Percentiles rank a stretch among this genome's conserved stretches.
These are phyloP conservation scores for Diaporthe vexans DNA, from an alignment of 2,329 filamentous ascomycete genomes.

Conservation along the genomic window DNA sequence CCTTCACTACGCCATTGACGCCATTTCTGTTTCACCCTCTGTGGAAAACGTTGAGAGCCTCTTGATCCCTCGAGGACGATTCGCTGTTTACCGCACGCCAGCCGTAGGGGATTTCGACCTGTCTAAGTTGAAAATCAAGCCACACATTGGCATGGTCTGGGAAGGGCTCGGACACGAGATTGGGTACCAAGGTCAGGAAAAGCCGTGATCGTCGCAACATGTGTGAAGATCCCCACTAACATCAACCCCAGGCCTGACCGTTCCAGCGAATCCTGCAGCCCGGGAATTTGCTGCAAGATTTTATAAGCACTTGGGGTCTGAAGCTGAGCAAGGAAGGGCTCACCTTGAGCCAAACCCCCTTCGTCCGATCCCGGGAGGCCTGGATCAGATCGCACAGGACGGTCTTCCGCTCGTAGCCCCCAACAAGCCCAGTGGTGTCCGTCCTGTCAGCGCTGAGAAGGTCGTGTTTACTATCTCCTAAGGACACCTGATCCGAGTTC, in stretches of 20 bases:
- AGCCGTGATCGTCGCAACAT: not conserved
- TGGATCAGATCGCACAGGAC: constrained; percentile 47
- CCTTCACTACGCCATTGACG: constrained; percentile 49
- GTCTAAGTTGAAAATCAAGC: constrained; percentile 44
- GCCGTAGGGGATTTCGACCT: not conserved
- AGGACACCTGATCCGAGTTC: not conserved
- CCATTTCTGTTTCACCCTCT: too few relatives aligned
- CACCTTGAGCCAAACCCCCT: constrained; percentile 49
- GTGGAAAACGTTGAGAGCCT: too few relatives aligned
- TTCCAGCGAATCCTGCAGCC: constrained; percentile 1
- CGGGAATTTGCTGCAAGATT: constrained; percentile 51
- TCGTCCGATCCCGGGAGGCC: constrained; percentile 49
- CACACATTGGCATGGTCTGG: constrained; percentile 57
- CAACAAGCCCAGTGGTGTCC: not conserved
- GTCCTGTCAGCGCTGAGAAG: constrained; percentile 21
- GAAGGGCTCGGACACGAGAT: constrained; percentile 51
- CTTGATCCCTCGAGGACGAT: constrained; percentile 47
- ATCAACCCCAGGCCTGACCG: not conserved
- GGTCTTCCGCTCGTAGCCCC: constrained; percentile 46
- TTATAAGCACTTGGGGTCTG: constrained; percentile 46
- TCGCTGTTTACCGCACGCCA: not conserved
- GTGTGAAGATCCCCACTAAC: not conserved
- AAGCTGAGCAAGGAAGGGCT: constrained; percentile 45
- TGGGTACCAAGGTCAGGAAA: constrained; percentile 26
- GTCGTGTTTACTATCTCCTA: constrained; percentile 5